Evolutionary conservation across 2,329 filamentous ascomycete species (phyloP), one percentile per base, ranked within the genome.

Genomic region (Xylaria sp.): DNA sequence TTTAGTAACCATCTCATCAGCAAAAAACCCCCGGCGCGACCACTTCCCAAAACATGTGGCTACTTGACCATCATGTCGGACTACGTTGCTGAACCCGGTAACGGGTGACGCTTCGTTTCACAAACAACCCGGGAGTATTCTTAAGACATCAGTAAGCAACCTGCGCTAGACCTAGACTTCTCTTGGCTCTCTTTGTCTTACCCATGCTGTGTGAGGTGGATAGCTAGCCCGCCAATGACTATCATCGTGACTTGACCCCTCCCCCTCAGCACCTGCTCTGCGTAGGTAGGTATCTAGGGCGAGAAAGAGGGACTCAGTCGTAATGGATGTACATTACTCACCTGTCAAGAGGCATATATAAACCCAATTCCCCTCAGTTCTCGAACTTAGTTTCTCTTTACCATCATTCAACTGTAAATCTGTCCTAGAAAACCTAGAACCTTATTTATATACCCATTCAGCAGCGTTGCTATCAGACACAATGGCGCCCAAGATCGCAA

Each of bases 401-500:
- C 11, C 31, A 40, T 40, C 31, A 21, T 25, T 51, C 38, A 43
- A n/a, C 42, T 52, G 53, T n/a, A 43, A 55, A 8, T 38, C 35
- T 37, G 5, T 14, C n/a, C 14, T 3, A 17, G 7, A 21, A 37
- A n/a, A 59, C 45, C 25, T 23, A 51, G 11, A 45, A 31, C 9
- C 28, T 11, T n/a, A 19, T 43, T n/a, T 25, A 52, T 25, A 21
- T 28, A 56, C 33, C 21, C 3, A 17, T 38, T 12, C 46, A 43
- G n/a, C 9, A 17, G 15, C n/a, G 33, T 33, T 31, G 21, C 4
- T 19, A 1, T 37, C 21, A 14, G 14, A 25, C 67, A 63, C 57
- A 49, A 74, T 74, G 72, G 71, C 71, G 59, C 71, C 71, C 57
- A 73, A 73, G 70, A 73, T 73, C 58, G 72, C 72, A 47, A 73